Percentiles rank a stretch among this genome's conserved stretches.
These are phyloP conservation scores for Angomonas ambiguus DNA, from an alignment of 208 protist genomes.

Conservation along the genomic window DNA sequence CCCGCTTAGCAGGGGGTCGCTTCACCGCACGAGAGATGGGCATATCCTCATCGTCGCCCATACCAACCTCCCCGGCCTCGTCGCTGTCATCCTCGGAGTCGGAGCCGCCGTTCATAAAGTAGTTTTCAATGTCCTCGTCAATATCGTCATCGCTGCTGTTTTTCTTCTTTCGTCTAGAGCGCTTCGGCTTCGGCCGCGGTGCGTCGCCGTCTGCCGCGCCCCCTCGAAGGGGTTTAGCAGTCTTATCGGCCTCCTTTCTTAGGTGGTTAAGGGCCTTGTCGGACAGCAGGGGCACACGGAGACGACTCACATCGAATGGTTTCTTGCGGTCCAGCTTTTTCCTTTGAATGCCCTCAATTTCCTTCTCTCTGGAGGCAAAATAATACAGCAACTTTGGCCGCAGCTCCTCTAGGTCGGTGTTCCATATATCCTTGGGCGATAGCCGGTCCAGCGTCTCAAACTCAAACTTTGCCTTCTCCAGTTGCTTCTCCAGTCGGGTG, in stretches of 20 bases:
- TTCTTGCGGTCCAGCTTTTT: conserved; percentile 88
- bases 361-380: conserved; percentile 56
- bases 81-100: conserved; percentile 22
- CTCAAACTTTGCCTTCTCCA: conserved; percentile 70
- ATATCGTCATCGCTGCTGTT: conserved; percentile 54
- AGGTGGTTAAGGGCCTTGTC: conserved; percentile 75
- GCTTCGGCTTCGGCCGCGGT: conserved; percentile 28
- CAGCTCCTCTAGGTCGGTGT: conserved; percentile 81
- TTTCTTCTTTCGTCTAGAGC: conserved; percentile 27
- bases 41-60: conserved; percentile 22
- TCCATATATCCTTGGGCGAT: conserved; percentile 85
- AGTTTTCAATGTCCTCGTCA: conserved; percentile 27
- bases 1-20: conserved; percentile 10
- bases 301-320: conserved; percentile 55
- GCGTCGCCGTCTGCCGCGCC: conserved; percentile 13
- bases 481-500: conserved; percentile 85
- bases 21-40: not conserved
- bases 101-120: conserved; percentile 24
- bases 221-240: conserved; percentile 18
- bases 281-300: conserved; percentile 81
- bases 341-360: conserved; percentile 67
- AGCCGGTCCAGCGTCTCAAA: conserved; percentile 66
- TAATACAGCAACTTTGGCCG: conserved; percentile 43
- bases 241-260: conserved; percentile 64
- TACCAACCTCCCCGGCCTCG: conserved; percentile 22